Evolutionary conservation across 2,329 filamentous ascomycete species (phyloP).

Genomic region (Xylaria sp.): DNA sequence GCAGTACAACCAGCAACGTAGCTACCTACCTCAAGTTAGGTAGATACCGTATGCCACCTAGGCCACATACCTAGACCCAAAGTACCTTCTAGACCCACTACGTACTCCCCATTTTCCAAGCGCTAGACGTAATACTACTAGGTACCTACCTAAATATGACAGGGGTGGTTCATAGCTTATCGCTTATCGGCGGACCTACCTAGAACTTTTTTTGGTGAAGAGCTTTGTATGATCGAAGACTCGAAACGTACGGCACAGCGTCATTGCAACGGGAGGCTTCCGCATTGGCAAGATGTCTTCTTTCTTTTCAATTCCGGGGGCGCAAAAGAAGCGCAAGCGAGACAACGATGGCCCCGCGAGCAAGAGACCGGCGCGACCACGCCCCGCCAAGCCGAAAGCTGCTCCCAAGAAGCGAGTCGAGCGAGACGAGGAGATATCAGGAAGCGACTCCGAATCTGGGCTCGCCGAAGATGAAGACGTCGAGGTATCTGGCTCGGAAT

Average conservation of each 20-base stretch:
- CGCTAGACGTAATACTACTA: no score
- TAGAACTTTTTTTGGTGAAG: conserved; percentile 39
- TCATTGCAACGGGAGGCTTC: conserved; percentile 41
- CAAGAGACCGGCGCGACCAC: conserved; percentile 66
- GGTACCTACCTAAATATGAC: neutral
- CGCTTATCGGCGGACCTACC: conserved; percentile 39
- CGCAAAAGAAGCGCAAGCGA: conserved; percentile 92
- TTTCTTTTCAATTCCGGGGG: conserved; percentile 91
- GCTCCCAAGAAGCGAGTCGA: conserved; percentile 60
- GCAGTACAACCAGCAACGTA: neutral
- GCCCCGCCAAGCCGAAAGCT: conserved; percentile 55
- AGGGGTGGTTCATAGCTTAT: conserved; percentile 30
- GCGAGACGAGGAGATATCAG: conserved; percentile 73
- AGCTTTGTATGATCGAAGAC: conserved; percentile 25
- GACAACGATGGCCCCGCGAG: conserved; percentile 66
- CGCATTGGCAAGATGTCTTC: conserved; percentile 76
- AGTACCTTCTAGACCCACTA: neutral
- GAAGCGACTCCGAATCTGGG: conserved; percentile 77
- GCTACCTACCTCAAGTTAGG: neutral
- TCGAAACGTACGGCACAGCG: conserved; percentile 19
- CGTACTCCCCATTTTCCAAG: no score
- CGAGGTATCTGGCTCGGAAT: conserved; percentile 59
- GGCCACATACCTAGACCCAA: neutral
- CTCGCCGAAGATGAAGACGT: conserved; percentile 64
- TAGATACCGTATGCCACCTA: neutral